A percentile compares a stretch with the other conserved stretches of the same genome.
Evolutionary conservation across 2,329 filamentous ascomycete species (phyloP).

Genomic region (Penicillium capsulatum): DNA sequence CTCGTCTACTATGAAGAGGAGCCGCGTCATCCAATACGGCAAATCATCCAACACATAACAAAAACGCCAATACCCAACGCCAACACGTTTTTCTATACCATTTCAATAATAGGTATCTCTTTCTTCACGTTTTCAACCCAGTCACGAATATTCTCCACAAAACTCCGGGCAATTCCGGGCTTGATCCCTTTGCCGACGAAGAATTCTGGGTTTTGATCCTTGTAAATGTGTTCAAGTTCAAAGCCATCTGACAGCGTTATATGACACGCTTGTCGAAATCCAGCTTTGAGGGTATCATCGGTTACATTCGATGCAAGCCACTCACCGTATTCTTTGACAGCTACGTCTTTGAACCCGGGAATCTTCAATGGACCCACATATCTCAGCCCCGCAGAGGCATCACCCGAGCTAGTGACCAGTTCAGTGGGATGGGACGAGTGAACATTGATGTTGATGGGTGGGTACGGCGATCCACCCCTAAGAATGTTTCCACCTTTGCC

Average conservation of each 20-base stretch:
- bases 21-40: too few relatives aligned
- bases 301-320: conserved; percentile 15
- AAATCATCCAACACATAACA: too few relatives aligned
- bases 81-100: conserved; percentile 5
- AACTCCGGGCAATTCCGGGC: conserved; percentile 14
- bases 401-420: not conserved
- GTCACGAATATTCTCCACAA: conserved; percentile 14
- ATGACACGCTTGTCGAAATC: conserved; percentile 13
- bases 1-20: too few relatives aligned
- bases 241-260: conserved; percentile 15
- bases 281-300: conserved; percentile 13
- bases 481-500: conserved; percentile 9
- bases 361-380: conserved; percentile 6
- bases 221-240: conserved; percentile 15
- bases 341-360: conserved; percentile 13
- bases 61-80: too few relatives aligned
- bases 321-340: conserved; percentile 17
- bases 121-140: conserved; percentile 17
- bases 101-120: conserved; percentile 6
- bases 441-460: conserved; percentile 14
- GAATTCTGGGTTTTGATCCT: conserved; percentile 15
- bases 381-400: not conserved
- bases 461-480: conserved; percentile 3
- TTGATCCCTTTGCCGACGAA: conserved; percentile 13
- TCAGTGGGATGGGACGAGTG: conserved; percentile 1